Evolutionary conservation across 305 asterid genomes (phyloP), one percentile per base, ranked within the genome.

Genomic region (Fraxinus sp.): DNA sequence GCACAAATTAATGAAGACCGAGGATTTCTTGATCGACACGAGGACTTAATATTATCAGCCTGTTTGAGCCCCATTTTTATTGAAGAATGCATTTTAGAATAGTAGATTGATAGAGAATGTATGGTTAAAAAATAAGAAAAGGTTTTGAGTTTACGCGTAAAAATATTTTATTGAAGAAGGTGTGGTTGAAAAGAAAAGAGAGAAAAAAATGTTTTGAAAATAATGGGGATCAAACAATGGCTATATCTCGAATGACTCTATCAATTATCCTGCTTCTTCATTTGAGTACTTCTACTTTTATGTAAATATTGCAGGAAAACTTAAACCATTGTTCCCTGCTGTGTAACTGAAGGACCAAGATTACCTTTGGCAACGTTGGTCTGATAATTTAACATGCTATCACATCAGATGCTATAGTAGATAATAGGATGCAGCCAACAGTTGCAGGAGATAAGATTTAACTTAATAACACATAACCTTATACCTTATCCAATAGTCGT

Each of bases 401-500:
- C 37, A 66, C 32, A 72, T 33, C 18, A 76, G 30, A 3, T 36
- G 73, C 55, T 70, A 82, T 26, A 4, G 24, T 32, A 52, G 46
- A 71, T 30, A 66, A 14, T 37, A n/a, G 10, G 62, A 77, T 75
- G 64, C 82, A 78, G 80, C 82, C 73, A 59, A 70, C 79, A 35
- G 33, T 44, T n/a, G 79, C 20, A 24, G 59, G 26, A 76, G 57
- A 16, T 74, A 57, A 79, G 36, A 79, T 64, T 66, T 57, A 59
- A 20, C 85, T 49, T 68, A 37, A 74, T 83, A 68, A 39, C 76
- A 83, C 49, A 76, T 77, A 16, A 70, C 71, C 41, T 76, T 83
- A 73, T 85, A 97, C 99, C 99, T 93, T 93, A 66, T 93, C 92
- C 74, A 92, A 89, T 80, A 97, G 89, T 87, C 86, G 89, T 75